Evolutionary conservation across 2,329 filamentous ascomycete genomes (phyloP).

Genomic region (Dichotomopilus funicola): DNA sequence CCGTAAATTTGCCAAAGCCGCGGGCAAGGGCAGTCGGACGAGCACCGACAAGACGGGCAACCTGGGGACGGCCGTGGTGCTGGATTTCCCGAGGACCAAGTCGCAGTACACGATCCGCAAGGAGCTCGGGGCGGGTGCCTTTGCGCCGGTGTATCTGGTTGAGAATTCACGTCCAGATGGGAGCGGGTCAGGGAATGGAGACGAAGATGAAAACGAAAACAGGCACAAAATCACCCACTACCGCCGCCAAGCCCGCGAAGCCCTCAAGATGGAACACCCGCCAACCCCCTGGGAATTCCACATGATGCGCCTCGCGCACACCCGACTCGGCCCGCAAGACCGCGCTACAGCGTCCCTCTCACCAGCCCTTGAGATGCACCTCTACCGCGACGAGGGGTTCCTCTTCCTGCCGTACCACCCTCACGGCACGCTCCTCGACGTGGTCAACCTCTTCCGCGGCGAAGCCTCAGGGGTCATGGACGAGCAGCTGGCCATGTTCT

Average conservation of each 20-base stretch:
- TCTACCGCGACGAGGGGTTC: constrained; percentile 86
- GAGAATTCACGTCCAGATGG: constrained; percentile 56
- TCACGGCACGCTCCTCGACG: constrained; percentile 88
- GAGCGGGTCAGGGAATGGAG: constrained; percentile 36
- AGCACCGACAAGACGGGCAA: constrained; percentile 56
- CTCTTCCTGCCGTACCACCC: constrained; percentile 80
- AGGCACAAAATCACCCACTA: constrained; percentile 36
- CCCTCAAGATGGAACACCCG: constrained; percentile 89
- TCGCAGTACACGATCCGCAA: constrained; percentile 71
- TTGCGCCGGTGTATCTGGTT: constrained; percentile 89
- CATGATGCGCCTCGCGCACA: constrained; percentile 78
- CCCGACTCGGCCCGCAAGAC: constrained; percentile 63
- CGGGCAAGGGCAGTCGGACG: constrained; percentile 50
- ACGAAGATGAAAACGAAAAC: constrained; percentile 39
- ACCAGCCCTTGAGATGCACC: constrained; percentile 80
- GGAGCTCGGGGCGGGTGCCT: constrained; percentile 88
- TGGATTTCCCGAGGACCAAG: constrained; percentile 60
- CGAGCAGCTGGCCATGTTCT: constrained; percentile 90
- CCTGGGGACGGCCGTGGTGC: constrained; percentile 52
- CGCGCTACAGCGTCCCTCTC: constrained; percentile 74
- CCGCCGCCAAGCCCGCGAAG: constrained; percentile 60
- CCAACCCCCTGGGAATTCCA: constrained; percentile 93
- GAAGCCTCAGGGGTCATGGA: constrained; percentile 75
- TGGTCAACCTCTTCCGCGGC: constrained; percentile 77
- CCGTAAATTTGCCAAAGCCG: constrained; percentile 68